Percentiles rank a stretch among this genome's conserved stretches.
Conservation (phyloP, 1,284 basidiomycete species). For the Ustilago loliicola region DNA sequence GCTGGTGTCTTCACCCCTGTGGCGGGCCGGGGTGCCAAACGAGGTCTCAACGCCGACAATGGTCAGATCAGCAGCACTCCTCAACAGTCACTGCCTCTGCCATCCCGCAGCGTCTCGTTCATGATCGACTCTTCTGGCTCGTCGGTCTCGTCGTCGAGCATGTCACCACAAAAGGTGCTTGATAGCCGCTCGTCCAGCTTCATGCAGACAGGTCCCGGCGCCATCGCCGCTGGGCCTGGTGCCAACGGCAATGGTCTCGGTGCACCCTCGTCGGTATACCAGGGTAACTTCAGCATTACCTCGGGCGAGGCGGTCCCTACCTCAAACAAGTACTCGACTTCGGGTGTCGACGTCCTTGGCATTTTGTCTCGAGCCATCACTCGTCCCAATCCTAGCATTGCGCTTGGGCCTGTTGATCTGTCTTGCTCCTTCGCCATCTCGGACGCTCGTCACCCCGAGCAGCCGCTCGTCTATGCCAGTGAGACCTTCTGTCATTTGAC, state of each 20-base stretch:
- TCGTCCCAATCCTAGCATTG: conserved; percentile 81
- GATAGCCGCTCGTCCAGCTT: conserved; percentile 39
- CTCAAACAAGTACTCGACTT: conserved; percentile 79
- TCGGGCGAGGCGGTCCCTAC: conserved; percentile 41
- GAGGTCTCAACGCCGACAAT: conserved; percentile 30
- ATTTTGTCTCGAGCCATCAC: conserved; percentile 83
- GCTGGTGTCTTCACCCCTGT: conserved; percentile 14
- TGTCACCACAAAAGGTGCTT: conserved; percentile 43
- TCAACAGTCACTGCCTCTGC: conserved; percentile 17
- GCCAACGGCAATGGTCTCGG: neutral
- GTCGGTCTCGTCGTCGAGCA: conserved; percentile 34
- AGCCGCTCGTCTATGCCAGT: conserved; percentile 88
- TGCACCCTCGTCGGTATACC: conserved; percentile 33
- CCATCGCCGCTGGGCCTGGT: neutral
- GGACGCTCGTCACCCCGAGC: conserved; percentile 83
- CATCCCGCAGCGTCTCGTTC: conserved; percentile 41
- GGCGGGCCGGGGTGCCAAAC: conserved; percentile 45
- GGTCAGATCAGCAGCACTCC: conserved; percentile 30
- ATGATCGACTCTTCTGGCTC: conserved; percentile 47
- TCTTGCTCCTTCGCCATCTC: conserved; percentile 90
- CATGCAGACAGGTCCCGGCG: neutral
- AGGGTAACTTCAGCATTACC: conserved; percentile 39
- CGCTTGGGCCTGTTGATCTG: conserved; percentile 89
- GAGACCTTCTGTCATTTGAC: conserved; percentile 85
- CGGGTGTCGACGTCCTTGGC: conserved; percentile 89